Percentiles rank a stretch among this genome's conserved stretches.
Conservation (phyloP, 805 yeast species). For the Yarrowia osloensis region DNA sequence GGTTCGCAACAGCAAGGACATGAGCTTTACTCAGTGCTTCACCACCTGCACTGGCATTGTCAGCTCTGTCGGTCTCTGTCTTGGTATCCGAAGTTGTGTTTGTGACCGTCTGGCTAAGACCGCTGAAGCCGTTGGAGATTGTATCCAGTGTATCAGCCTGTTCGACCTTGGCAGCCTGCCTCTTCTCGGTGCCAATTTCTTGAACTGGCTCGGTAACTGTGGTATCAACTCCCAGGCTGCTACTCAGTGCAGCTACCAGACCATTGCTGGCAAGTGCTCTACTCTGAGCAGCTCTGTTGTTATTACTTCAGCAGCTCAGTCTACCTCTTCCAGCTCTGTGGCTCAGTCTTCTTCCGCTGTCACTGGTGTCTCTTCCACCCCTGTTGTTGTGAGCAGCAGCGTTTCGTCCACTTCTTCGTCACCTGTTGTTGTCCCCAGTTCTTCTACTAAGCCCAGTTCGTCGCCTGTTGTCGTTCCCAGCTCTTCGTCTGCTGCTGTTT, state of each 20-base stretch:
- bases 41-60: background rate
- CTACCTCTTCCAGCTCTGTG: background rate
- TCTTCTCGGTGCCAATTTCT: slow-evolving; percentile 4
- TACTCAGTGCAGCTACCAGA: background rate
- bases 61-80: background rate
- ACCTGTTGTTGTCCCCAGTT: background rate
- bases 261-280: background rate
- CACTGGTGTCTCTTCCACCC: background rate
- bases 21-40: background rate
- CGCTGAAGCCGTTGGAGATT: background rate
- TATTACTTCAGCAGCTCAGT: background rate
- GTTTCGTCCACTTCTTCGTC: background rate
- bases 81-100: background rate
- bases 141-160: slow-evolving; percentile 17
- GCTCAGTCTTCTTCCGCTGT: background rate
- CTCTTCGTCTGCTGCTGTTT: background rate
- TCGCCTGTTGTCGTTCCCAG: background rate
- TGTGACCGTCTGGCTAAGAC: background rate
- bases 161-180: background rate
- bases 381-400: background rate
- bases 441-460: background rate
- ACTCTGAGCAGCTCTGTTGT: background rate
- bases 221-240: background rate
- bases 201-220: slow-evolving; percentile 10
- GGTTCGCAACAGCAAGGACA: background rate